A percentile compares a stretch with the other conserved stretches of the same genome.
Conservation (phyloP, 768 basidiomycete species). For the Suillus lakei region DNA sequence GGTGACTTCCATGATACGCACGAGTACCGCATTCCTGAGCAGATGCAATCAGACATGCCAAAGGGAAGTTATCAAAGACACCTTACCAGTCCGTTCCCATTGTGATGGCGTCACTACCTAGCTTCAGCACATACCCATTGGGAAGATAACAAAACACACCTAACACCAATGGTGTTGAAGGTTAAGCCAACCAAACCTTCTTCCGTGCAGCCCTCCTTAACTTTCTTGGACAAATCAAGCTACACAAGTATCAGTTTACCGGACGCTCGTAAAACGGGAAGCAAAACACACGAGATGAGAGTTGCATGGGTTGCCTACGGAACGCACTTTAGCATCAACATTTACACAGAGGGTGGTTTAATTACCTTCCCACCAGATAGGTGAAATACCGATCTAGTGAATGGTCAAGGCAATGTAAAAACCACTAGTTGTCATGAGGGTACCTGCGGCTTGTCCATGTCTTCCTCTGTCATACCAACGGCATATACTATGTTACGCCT, state of each 20-base stretch:
- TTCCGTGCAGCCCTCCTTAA: constrained; percentile 82
- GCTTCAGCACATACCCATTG: constrained; percentile 5
- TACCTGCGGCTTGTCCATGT: constrained; percentile 87
- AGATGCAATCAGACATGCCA: constrained; percentile 4
- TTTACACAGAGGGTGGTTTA: constrained; percentile 4
- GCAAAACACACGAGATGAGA: constrained; percentile 64
- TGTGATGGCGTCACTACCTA: constrained; percentile 77
- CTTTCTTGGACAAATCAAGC: constrained; percentile 79
- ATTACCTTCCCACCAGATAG: constrained; percentile 92
- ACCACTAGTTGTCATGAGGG: constrained; percentile 8
- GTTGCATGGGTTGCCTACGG: constrained; percentile 84
- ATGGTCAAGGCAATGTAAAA: constrained; percentile 10
- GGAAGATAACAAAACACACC: constrained; percentile 45
- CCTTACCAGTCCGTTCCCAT: constrained; percentile 86
- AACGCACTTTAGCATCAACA: background rate
- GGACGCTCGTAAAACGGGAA: background rate
- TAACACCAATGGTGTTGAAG: constrained; percentile 87
- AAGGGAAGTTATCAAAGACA: background rate
- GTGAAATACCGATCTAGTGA: constrained; percentile 80
- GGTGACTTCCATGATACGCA: constrained; percentile 40
- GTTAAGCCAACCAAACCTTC: constrained; percentile 83
- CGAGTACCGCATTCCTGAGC: constrained; percentile 86
- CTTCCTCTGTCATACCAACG: constrained; percentile 74
- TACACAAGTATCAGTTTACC: constrained; percentile 30
- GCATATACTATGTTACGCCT: constrained; percentile 59